These are phyloP conservation scores for Cercospora sp. DNA, from an alignment of 2,329 filamentous ascomycete species.

Conservation along the genomic window DNA sequence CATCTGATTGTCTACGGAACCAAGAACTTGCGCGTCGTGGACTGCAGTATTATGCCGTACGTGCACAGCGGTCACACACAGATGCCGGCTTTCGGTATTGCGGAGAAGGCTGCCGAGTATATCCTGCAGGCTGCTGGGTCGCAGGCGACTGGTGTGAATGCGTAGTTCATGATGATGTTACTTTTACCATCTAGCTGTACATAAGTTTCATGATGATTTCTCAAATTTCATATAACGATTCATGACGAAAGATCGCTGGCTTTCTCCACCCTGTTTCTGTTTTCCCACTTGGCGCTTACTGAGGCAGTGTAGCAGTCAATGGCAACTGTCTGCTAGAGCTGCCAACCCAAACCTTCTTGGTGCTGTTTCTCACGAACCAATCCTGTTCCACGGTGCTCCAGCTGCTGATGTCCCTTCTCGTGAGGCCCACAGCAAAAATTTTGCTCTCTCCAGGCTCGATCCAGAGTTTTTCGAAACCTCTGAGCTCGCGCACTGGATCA, in stretches of 20 bases:
- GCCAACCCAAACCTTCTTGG: conserved; percentile 61
- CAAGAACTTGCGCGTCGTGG: conserved; percentile 55
- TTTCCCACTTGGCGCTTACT: not conserved
- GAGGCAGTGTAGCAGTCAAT: conserved; percentile 18
- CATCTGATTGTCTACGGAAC: conserved; percentile 56
- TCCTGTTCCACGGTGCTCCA: conserved; percentile 53
- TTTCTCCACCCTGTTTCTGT: not conserved
- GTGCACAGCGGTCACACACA: conserved; percentile 56
- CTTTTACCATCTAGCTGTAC: not conserved
- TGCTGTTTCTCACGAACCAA: conserved; percentile 58
- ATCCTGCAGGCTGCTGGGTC: conserved; percentile 12
- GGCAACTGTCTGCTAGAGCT: conserved; percentile 58
- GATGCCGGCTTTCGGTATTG: conserved; percentile 60
- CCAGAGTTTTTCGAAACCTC: conserved; percentile 39
- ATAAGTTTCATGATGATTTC: not conserved
- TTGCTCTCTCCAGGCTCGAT: conserved; percentile 35
- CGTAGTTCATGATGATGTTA: not conserved
- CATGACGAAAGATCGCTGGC: not conserved
- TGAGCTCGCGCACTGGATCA: conserved; percentile 40
- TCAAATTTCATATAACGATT: not conserved
- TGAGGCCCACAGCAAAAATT: conserved; percentile 41
- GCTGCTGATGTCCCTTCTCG: conserved; percentile 49
- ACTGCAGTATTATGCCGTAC: conserved; percentile 55
- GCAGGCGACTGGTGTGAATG: conserved; percentile 3
- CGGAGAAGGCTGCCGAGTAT: conserved; percentile 49